Base-by-base conservation (phyloP, 2,329 filamentous ascomycete genomes). In the Gaeumannomyces sp. region DNA sequence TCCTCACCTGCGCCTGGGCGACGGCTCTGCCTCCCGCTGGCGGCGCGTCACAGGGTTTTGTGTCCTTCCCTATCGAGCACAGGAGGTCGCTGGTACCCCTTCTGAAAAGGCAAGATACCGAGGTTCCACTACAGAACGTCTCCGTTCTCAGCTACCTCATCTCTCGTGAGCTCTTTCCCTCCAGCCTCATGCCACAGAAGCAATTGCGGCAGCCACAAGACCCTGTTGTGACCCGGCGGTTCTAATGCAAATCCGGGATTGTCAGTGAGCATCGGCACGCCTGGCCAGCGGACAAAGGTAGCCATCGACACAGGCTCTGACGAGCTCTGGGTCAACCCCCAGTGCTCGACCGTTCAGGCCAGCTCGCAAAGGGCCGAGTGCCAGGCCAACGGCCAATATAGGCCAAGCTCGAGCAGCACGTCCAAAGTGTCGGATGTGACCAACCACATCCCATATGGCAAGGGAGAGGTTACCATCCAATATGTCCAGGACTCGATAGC, bases 321-420 rank as follows among this genome's bases (percentile, higher is more conserved):
- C 67, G 82, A 84, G 72, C 76, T 84, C 38, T 84, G 82, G 82
- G 80, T 84, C 7, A 89, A 90, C 69, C 80, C 85, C 0, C 78
- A 80, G 62, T 83, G 81, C 69, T 83, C 81, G 14, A 71, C 70
- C 1, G 75, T 87, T 22, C 62, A 69, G 19, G 67, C 72, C 3
- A 74, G 78, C 64, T 66, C 71, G 35, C 72, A 69, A 14, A 62
- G 29, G 6, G 61, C 31, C 13, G 78, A 79, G 68, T 83, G 80
- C 70, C 66, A 72, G 33, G 73, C 72, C 14, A 72, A 77, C 31
- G 80, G 80, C 25, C 70, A 72, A 61, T 83, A 82, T 59, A 64
- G 69, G 27, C 67, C 70, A 4, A 31, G 25, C 22, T 66, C 66
- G 38, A 76, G 74, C 2, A 69, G 67, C 19, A 71, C 72, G 4